Base-by-base conservation (phyloP, 345 rosid genomes). In the Eucalyptus tenuipes region DNA sequence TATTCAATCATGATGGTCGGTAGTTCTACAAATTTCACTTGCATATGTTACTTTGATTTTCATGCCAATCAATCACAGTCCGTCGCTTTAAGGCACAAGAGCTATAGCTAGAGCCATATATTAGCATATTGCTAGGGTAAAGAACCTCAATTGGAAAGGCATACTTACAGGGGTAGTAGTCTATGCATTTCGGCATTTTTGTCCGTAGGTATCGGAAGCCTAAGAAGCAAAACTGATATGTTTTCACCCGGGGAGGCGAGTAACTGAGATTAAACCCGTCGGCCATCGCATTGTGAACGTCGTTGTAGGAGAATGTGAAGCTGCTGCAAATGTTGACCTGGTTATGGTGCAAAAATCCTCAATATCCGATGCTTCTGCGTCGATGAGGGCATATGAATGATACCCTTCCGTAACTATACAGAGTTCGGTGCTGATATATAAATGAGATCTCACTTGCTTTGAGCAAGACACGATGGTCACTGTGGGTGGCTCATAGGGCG, bases 291-390 rank as follows among this genome's bases (percentile, higher is more conserved):
- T 68, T 5, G 44, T 68, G 44, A 6, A 68, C 33, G 80, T 68
- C 80, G 1, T 17, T 2, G 44, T 68, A 68, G 24, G 80, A 16
- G 80, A 31, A 4, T 6, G 13, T 66, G 42, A n/a, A n/a, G n/a
- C n/a, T n/a, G n/a, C 37, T 64, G 71, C 17, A 7, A 3, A 0
- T n/a, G 8, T 16, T 4, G 42, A 31, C 2, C 0, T 8, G 12
- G 7, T 68, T 31, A 68, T 64, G 75, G 37, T n/a, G 75, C 75
- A 64, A 64, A 31, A 64, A n/a, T 64, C 37, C 37, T 64, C 40
- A 64, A 64, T 64, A 0, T n/a, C 40, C 7, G 3, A 1, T 64
- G 10, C 0, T 2, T 0, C 0, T 4, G 37, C 18, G 0, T 2
- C 0, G 5, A 64, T 1, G 18, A 64, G 0, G 75, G 33, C 40